Evolutionary conservation across 225 moss, liverwort and hornwort genomes (phyloP), one percentile per base, ranked within the genome.

Genomic region (Ulota crispa): DNA sequence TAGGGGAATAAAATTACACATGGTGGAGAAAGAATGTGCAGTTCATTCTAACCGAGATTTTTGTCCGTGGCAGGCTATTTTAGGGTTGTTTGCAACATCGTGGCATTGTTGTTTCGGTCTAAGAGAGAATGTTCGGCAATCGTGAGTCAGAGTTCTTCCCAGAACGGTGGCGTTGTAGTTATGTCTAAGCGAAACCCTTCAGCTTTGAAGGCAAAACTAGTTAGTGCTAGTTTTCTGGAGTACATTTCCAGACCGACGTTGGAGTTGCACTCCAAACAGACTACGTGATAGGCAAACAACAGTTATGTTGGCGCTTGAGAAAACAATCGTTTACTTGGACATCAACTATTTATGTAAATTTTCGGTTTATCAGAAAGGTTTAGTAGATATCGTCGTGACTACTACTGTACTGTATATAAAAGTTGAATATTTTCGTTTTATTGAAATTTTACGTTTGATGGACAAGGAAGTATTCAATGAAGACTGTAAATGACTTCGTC

Each of bases 61-160:
- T 18, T 16, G n/a, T 39, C 3, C 3, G 6, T 37, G n/a, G 54
- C 26, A 52, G 53, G n/a, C 31, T 47, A 50, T 18, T 50, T 50
- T 50, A 66, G 26, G 69, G 79, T 32, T 21, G 34, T 36, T 50
- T 24, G 60, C 32, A 78, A 50, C 52, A 21, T 55, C 12, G 56
- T 71, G 55, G 71, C 54, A 55, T 64, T 71, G 32, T 43, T 31
- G 43, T 68, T 50, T 6, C 54, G 28, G 31, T 83, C 55, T 78
- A 71, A 78, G 77, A 83, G 55, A 71, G 55, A 70, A 39, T 53
- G 52, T 30, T 63, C 70, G 31, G 63, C 31, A 7, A 18, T 83
- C 59, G 34, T 8, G 43, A 42, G 19, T 50, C 28, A 60, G 27
- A 47, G 32, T 60, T 61, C 36, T 27, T 50, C 27, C 26, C 13